Percentiles rank a stretch among this genome's conserved stretches.
Conservation (phyloP, 768 basidiomycete species). For the Leccinum subtestaceum region DNA sequence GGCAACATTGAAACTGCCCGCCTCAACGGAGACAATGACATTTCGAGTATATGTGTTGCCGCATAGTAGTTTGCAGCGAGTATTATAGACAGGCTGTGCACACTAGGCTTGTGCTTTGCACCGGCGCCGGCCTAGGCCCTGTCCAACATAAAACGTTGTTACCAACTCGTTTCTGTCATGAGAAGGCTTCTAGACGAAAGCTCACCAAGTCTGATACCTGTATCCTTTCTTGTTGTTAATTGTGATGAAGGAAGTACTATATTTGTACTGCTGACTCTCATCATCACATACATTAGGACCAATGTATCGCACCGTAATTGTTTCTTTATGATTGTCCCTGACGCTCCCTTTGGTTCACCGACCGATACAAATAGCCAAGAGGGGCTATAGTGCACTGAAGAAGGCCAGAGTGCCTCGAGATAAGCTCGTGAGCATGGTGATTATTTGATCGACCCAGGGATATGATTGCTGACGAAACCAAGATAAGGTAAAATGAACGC, state of each 20-base stretch:
- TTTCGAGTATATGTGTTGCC: constrained; percentile 1
- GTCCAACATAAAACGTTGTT: constrained; percentile 8
- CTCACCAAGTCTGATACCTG: constrained; percentile 15
- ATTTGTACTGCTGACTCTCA: constrained; percentile 30
- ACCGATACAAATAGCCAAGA: background rate
- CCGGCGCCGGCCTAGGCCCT: constrained; percentile 14
- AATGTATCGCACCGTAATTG: constrained; percentile 22
- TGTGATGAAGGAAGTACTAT: constrained; percentile 27
- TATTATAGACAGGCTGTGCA: constrained; percentile 4
- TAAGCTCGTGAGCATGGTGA: background rate
- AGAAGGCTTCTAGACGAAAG: constrained; percentile 1
- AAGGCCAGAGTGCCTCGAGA: background rate
- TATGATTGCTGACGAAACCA: constrained; percentile 1
- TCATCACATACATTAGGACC: constrained; percentile 10
- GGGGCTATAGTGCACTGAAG: background rate
- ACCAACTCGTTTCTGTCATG: constrained; percentile 4
- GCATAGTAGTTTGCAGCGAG: constrained; percentile 1
- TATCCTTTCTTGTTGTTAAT: constrained; percentile 33
- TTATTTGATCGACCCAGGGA: constrained; percentile 3
- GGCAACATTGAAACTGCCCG: constrained; percentile 10
- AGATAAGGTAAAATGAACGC: constrained; percentile 2
- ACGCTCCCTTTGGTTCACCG: constrained; percentile 6
- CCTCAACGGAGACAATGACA: constrained; percentile 15
- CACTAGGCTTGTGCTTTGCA: constrained; percentile 12
- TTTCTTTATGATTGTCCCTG: constrained; percentile 25